These are phyloP conservation scores for Suillus paluster DNA, from an alignment of 768 basidiomycete genomes.

Conservation along the genomic window DNA sequence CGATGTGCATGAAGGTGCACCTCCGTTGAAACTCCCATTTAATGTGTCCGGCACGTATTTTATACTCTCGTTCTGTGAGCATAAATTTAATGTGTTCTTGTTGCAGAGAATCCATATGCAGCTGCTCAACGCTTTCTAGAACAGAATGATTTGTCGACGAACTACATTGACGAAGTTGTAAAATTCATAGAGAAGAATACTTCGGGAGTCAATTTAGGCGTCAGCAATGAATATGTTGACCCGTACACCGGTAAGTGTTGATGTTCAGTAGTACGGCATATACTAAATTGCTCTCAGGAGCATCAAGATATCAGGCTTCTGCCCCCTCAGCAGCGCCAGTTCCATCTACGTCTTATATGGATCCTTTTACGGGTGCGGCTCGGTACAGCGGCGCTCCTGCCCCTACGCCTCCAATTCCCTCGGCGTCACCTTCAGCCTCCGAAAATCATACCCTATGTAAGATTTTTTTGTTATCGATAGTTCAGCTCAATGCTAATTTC, in stretches of 20 bases:
- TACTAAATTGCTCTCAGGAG: constrained; percentile 43
- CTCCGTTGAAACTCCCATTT: constrained; percentile 92
- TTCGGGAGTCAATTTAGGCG: constrained; percentile 70
- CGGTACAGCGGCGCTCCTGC: constrained; percentile 55
- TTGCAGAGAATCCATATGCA: constrained; percentile 83
- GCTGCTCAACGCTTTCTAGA: constrained; percentile 91
- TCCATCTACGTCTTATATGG: constrained; percentile 48
- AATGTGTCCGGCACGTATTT: constrained; percentile 73
- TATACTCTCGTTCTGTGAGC: not conserved
- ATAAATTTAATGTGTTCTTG: constrained; percentile 6
- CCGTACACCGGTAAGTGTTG: constrained; percentile 79
- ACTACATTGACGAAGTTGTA: constrained; percentile 89
- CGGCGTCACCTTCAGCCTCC: constrained; percentile 35
- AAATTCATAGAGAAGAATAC: constrained; percentile 94
- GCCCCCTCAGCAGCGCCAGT: constrained; percentile 33
- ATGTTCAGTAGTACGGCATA: not conserved
- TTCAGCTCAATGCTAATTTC: constrained; percentile 2
- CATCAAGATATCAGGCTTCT: constrained; percentile 62
- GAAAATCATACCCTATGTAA: constrained; percentile 58
- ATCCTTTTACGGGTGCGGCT: constrained; percentile 77
- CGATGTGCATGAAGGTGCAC: constrained; percentile 90
- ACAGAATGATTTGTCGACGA: constrained; percentile 78
- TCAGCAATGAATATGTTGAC: constrained; percentile 70
- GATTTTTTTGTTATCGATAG: constrained; percentile 18
- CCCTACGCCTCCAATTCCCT: constrained; percentile 34